A percentile compares a stretch with the other conserved stretches of the same genome.
Evolutionary conservation across 1,284 basidiomycete genomes (phyloP).

Genomic region (Rhodotorula sp.): DNA sequence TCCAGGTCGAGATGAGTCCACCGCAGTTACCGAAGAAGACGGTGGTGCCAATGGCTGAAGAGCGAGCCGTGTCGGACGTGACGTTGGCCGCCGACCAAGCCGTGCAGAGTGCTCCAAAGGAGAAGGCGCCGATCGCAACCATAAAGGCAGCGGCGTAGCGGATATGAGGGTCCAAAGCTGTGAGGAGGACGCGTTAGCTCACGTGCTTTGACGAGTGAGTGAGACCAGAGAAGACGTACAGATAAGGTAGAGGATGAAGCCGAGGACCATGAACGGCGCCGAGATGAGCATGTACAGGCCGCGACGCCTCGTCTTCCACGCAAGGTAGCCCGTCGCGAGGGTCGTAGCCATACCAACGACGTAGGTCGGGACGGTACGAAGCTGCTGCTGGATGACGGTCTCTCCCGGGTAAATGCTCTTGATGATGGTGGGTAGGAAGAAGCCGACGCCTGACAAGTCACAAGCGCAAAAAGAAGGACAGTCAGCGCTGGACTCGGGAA

Average conservation of each 20-base stretch:
- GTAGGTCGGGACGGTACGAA: conserved; percentile 50
- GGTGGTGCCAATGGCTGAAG: conserved; percentile 44
- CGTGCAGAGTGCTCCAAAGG: conserved; percentile 44
- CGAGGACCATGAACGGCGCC: conserved; percentile 45
- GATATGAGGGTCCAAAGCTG: conserved; percentile 30
- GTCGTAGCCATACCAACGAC: conserved; percentile 43
- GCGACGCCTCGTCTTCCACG: conserved; percentile 46
- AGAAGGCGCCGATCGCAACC: conserved; percentile 46
- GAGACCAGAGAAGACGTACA: neutral
- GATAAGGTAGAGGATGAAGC: conserved; percentile 29
- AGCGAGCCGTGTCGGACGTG: conserved; percentile 45
- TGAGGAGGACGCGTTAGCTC: neutral
- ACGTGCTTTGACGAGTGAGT: neutral
- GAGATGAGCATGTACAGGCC: conserved; percentile 44
- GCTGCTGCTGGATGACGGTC: conserved; percentile 47
- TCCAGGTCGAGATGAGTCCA: conserved; percentile 46
- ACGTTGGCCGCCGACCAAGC: conserved; percentile 42
- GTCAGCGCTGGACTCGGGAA: conserved; percentile 1
- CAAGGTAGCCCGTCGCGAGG: conserved; percentile 38
- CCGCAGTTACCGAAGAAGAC: conserved; percentile 47
- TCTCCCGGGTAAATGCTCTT: conserved; percentile 48
- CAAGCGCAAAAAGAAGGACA: neutral
- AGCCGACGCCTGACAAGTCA: neutral
- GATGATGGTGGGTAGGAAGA: conserved; percentile 45
- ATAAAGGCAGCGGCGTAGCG: conserved; percentile 46